Conservation (phyloP, 73 alveolate genomes). For the Uronychia setigera region DNA sequence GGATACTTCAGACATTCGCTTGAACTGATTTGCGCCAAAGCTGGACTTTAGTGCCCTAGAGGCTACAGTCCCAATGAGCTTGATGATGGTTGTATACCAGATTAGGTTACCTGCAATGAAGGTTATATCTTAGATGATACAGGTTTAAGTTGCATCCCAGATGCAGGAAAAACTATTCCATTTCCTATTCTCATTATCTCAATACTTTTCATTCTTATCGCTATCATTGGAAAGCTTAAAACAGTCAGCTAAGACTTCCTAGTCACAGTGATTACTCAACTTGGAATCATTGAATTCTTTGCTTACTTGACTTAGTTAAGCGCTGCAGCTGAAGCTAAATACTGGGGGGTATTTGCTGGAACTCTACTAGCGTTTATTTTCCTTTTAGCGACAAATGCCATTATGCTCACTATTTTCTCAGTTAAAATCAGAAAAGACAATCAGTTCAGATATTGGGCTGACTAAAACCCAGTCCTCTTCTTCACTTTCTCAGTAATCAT, state of each 20-base stretch:
- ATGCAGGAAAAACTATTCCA: constrained; percentile 51
- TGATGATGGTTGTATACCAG: constrained; percentile 64
- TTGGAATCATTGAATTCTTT: background rate
- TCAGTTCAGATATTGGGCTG: background rate
- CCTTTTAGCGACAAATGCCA: background rate
- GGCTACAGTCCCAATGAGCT: constrained; percentile 35
- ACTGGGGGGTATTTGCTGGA: background rate
- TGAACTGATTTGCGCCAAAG: constrained; percentile 32
- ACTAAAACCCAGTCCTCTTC: background rate
- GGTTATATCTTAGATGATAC: constrained; percentile 31
- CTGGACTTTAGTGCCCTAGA: constrained; percentile 54
- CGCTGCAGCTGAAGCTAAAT: background rate
- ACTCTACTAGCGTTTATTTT: background rate
- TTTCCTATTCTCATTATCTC: constrained; percentile 60
- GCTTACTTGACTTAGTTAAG: background rate
- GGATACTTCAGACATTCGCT: constrained; percentile 11
- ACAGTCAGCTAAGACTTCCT: background rate
- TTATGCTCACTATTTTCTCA: background rate
- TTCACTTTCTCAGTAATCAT: background rate
- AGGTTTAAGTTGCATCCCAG: constrained; percentile 52
- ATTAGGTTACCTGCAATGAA: constrained; percentile 45
- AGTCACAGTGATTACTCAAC: background rate
- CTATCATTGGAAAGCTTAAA: constrained; percentile 29
- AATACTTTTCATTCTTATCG: constrained; percentile 19
- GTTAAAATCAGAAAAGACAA: background rate